Conservation (phyloP, 208 protist species). For the Wallacemonas sp. region DNA sequence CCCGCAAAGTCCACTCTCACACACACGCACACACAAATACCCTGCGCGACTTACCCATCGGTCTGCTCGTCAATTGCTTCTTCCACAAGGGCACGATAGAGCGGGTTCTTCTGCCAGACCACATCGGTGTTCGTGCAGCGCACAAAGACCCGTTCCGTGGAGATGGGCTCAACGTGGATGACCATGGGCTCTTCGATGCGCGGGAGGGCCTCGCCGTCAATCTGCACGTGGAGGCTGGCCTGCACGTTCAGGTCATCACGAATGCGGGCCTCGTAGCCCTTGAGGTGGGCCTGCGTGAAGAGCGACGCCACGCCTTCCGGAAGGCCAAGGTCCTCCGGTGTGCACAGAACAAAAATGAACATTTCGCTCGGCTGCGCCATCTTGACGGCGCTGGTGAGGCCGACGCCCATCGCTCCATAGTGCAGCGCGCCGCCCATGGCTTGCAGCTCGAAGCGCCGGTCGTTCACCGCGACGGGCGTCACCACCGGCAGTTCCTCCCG, state of each 20-base stretch:
- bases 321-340: conserved; percentile 53
- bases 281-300: conserved; percentile 31
- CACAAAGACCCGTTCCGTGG: conserved; percentile 41
- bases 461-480: conserved; percentile 68
- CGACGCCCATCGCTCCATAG: conserved; percentile 57
- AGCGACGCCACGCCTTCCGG: conserved; percentile 21
- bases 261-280: conserved; percentile 27
- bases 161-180: conserved; percentile 43
- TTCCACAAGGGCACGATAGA: background rate
- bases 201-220: conserved; percentile 75
- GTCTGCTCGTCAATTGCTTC: conserved; percentile 15
- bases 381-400: conserved; percentile 51
- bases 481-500: conserved; percentile 20
- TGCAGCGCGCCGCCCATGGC: conserved; percentile 70
- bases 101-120: conserved; percentile 28
- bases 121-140: conserved; percentile 65
- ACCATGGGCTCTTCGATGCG: conserved; percentile 63
- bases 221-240: conserved; percentile 62
- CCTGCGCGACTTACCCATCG: conserved; percentile 4
- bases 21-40: conserved; percentile 15
- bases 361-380: conserved; percentile 70
- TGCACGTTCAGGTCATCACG: conserved; percentile 23
- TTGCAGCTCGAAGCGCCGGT: conserved; percentile 79
- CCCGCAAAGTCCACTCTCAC: too few species aligned
- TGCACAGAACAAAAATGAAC: conserved; percentile 78